A percentile compares a stretch with the other conserved stretches of the same genome.
Conservation (phyloP, 257 asterid species). For the Ligustrum vulgare region DNA sequence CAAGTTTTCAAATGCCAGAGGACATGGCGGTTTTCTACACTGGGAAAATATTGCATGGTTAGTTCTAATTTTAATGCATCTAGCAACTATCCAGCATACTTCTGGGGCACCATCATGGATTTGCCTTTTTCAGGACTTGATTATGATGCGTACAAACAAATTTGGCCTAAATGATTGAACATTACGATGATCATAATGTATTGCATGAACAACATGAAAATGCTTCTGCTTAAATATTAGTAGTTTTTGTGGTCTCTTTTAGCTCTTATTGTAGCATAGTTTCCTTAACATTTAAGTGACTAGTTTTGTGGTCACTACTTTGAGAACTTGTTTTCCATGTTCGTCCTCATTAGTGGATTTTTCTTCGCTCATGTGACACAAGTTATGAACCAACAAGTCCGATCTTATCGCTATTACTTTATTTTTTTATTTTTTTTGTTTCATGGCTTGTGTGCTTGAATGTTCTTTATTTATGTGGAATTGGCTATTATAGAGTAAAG, state of each 20-base stretch:
- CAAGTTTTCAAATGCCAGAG: slow-evolving; percentile 81
- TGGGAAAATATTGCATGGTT: slow-evolving; percentile 75
- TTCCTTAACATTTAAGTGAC: neutral
- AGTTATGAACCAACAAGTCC: neutral
- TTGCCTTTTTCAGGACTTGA: neutral
- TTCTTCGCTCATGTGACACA: neutral
- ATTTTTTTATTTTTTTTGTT: too few species aligned
- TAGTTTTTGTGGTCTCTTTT: neutral
- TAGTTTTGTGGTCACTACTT: neutral
- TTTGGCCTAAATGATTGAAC: neutral
- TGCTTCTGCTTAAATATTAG: neutral
- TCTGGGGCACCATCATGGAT: neutral
- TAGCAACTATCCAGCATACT: neutral
- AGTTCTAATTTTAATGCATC: slow-evolving; percentile 9
- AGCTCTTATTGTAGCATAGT: neutral
- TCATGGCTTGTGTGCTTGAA: neutral
- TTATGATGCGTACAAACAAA: neutral
- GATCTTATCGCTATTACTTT: neutral
- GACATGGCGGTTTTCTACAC: slow-evolving; percentile 84
- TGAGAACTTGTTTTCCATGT: neutral
- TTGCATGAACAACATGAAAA: neutral
- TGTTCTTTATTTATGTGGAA: neutral
- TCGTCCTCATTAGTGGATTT: neutral
- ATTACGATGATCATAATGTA: neutral
- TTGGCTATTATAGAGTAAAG: neutral